Percentiles rank a stretch among this genome's conserved stretches.
Conservation (phyloP, 2,329 filamentous ascomycete genomes). For the Macrophomina pseudophaseolina region DNA sequence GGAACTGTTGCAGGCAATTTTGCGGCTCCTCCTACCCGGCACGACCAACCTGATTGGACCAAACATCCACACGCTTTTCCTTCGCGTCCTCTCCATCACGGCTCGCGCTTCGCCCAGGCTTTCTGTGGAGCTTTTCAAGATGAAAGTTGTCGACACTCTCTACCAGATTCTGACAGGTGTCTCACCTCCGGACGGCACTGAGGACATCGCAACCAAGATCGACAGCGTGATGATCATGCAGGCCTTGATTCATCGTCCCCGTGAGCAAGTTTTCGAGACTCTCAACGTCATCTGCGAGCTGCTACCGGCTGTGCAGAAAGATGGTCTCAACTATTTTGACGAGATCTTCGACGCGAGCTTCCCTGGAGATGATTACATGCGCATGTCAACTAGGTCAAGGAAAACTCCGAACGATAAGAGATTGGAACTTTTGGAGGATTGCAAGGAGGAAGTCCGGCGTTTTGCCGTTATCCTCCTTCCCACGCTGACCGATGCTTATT, state of each 20-base stretch:
- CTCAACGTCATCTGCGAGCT: slow-evolving; percentile 97
- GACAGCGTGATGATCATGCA: slow-evolving; percentile 99
- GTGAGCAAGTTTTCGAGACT: slow-evolving; percentile 96
- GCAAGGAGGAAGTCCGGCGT: slow-evolving; percentile 83
- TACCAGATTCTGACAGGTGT: slow-evolving; percentile 98
- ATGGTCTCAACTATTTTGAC: slow-evolving; percentile 58
- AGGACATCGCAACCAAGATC: slow-evolving; percentile 82
- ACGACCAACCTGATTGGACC: slow-evolving; percentile 94
- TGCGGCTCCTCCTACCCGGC: slow-evolving; percentile 87
- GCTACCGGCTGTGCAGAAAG: slow-evolving; percentile 73
- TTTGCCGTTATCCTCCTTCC: slow-evolving; percentile 94
- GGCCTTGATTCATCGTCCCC: slow-evolving; percentile 90
- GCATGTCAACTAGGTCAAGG: slow-evolving; percentile 51
- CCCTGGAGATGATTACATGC: slow-evolving; percentile 51
- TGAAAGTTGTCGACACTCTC: slow-evolving; percentile 95
- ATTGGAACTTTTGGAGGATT: slow-evolving; percentile 79
- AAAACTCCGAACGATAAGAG: slow-evolving; percentile 77
- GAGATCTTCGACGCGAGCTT: slow-evolving; percentile 56
- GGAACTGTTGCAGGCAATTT: slow-evolving; percentile 80
- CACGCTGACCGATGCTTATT: slow-evolving; percentile 94
- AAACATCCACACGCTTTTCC: slow-evolving; percentile 94
- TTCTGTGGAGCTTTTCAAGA: slow-evolving; percentile 89
- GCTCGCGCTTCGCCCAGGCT: slow-evolving; percentile 85
- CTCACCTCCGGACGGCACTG: slow-evolving; percentile 79
- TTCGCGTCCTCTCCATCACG: slow-evolving; percentile 88